A percentile compares a stretch with the other conserved stretches of the same genome.
Evolutionary conservation across 352 stramenopile genomes (phyloP).

Genomic region (Aphanomyces astaci): DNA sequence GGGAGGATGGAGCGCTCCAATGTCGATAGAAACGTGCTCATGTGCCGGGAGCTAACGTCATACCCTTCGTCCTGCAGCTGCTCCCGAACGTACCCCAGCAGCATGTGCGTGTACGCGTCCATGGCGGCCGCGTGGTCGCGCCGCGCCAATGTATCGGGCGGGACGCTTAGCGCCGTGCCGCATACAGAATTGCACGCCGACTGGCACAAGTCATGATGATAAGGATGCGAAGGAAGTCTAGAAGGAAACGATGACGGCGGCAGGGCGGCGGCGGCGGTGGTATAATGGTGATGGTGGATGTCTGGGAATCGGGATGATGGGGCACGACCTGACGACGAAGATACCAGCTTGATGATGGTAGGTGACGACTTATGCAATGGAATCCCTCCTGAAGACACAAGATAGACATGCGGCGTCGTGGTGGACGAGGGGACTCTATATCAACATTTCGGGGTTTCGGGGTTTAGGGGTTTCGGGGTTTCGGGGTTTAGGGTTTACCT

Average conservation of each 20-base stretch:
- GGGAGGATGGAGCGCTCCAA: constrained; percentile 4
- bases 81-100: constrained; percentile 20
- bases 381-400: too few species aligned
- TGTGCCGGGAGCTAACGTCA: constrained; percentile 20
- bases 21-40: constrained; percentile 20
- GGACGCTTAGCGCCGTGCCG: constrained; percentile 5
- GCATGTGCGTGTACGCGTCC: constrained; percentile 11
- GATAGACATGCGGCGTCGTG: too few species aligned
- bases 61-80: constrained; percentile 19
- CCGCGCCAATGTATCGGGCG: neutral
- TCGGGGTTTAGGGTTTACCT: too few species aligned
- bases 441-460: too few species aligned
- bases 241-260: neutral
- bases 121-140: neutral
- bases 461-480: too few species aligned
- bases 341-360: too few species aligned
- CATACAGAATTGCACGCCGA: constrained; percentile 7
- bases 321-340: too few species aligned
- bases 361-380: too few species aligned
- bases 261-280: too few species aligned
- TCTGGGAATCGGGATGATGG: too few species aligned
- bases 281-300: too few species aligned
- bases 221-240: neutral
- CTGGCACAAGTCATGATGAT: constrained; percentile 9
- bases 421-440: too few species aligned